phyloP scores from a whole-genome alignment of 305 asterid species.

The Rubia balearica region DNA sequence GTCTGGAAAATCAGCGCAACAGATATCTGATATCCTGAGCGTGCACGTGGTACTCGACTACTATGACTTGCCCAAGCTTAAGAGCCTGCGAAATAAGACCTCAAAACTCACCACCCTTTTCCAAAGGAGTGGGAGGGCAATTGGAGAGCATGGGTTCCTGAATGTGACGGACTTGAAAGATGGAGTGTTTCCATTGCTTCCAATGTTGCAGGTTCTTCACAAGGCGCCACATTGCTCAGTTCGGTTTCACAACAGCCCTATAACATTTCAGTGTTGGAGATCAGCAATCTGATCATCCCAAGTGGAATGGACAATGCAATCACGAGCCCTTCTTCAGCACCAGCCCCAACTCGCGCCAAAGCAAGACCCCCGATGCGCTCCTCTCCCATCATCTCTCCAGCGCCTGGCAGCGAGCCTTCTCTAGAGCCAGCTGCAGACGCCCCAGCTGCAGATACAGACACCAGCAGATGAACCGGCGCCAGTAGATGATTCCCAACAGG shows the following conservation, averaged over 20 bases:
- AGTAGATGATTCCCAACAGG: neutral
- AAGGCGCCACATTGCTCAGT: conserved; percentile 34
- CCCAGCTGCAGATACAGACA: conserved; percentile 11
- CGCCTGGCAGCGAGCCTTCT: neutral
- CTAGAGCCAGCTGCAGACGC: neutral
- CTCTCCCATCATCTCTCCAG: neutral
- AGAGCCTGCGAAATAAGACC: conserved; percentile 21
- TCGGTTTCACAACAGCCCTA: conserved; percentile 38
- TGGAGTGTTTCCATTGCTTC: conserved; percentile 33
- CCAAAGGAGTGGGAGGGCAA: conserved; percentile 45
- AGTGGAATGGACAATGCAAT: conserved; percentile 24
- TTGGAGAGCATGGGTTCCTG: conserved; percentile 41
- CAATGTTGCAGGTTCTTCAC: conserved; percentile 30
- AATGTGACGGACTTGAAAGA: conserved; percentile 26
- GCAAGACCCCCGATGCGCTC: neutral
- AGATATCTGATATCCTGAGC: conserved; percentile 27
- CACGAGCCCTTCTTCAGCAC: conserved; percentile 21
- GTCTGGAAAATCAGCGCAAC: conserved; percentile 21
- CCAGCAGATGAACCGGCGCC: conserved; percentile 3
- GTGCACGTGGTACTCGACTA: conserved; percentile 56
- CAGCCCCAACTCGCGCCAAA: conserved; percentile 5
- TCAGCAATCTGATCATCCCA: conserved; percentile 42
- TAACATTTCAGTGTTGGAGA: conserved; percentile 33
- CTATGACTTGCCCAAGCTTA: conserved; percentile 35
- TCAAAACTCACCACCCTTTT: conserved; percentile 40